phyloP scores from a whole-genome alignment of 495 filamentous ascomycete genomes.

The Talaromyces thailandensis region DNA sequence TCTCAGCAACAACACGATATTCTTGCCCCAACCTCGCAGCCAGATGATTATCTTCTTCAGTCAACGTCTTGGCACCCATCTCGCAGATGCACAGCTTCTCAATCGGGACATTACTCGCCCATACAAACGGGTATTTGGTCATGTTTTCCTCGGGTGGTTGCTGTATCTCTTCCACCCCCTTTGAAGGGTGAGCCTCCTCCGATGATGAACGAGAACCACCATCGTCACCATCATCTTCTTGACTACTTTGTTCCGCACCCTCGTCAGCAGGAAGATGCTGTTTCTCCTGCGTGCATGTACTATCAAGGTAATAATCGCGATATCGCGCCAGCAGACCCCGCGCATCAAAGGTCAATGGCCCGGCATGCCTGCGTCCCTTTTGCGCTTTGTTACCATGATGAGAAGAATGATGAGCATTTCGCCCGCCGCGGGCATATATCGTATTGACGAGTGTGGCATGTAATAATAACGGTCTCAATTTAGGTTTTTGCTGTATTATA shows the following conservation, averaged over 20 bases:
- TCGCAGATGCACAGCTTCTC: conserved; percentile 61
- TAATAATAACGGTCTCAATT: conserved; percentile 54
- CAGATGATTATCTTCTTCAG: conserved; percentile 19
- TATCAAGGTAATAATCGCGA: conserved; percentile 25
- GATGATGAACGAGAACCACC: background rate
- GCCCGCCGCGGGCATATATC: conserved; percentile 50
- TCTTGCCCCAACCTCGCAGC: conserved; percentile 31
- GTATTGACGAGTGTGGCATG: conserved; percentile 89
- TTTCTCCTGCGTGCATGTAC: conserved; percentile 11
- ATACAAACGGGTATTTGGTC: conserved; percentile 30
- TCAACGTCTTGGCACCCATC: conserved; percentile 65
- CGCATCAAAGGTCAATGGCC: conserved; percentile 26
- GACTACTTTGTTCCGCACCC: background rate
- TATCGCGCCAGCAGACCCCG: conserved; percentile 22
- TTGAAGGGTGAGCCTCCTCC: conserved; percentile 6
- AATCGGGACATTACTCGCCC: conserved; percentile 53
- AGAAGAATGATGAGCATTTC: background rate
- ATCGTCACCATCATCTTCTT: background rate
- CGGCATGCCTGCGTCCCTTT: background rate
- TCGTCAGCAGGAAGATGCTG: background rate
- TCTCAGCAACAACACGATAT: conserved; percentile 32
- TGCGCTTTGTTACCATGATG: background rate
- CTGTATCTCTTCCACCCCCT: background rate
- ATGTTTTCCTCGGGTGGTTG: background rate
- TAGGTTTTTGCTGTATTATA: conserved; percentile 9